Conservation (phyloP, 2,329 filamentous ascomycete species). For the Purpureocillium takamizusanense region DNA sequence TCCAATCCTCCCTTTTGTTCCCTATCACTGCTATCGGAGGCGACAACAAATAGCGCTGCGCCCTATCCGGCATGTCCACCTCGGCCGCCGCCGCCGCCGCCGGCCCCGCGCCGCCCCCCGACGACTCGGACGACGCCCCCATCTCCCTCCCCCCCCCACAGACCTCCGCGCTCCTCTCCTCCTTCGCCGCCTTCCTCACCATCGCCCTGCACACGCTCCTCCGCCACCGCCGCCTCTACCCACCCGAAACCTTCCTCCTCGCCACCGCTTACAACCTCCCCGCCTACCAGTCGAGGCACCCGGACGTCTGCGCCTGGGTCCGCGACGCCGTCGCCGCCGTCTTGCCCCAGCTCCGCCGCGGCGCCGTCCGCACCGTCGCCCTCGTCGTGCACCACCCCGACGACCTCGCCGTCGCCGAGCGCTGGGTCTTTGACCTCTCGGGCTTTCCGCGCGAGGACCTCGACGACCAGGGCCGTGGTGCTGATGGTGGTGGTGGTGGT, state of each 20-base stretch:
- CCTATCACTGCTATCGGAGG: too few relatives aligned
- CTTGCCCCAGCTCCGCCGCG: constrained; percentile 56
- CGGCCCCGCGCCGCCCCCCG: background rate
- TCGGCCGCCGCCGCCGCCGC: background rate
- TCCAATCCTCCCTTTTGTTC: too few relatives aligned
- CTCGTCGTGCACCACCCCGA: constrained; percentile 35
- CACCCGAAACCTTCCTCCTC: constrained; percentile 65
- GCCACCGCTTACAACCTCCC: constrained; percentile 75
- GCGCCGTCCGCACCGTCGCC: constrained; percentile 35
- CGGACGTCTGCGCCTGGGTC: constrained; percentile 78
- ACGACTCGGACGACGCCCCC: too few relatives aligned
- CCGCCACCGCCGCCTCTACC: constrained; percentile 75
- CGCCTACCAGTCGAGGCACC: constrained; percentile 78
- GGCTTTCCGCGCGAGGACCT: constrained; percentile 32
- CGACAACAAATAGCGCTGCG: too few relatives aligned
- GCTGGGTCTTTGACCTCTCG: constrained; percentile 52
- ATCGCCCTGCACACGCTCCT: constrained; percentile 80
- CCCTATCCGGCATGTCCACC: constrained; percentile 1
- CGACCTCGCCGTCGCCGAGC: constrained; percentile 39
- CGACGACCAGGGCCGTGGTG: background rate
- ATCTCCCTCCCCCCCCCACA: constrained; percentile 22
- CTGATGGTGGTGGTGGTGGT: too few relatives aligned
- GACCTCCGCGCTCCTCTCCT: constrained; percentile 44
- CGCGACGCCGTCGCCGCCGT: constrained; percentile 69
- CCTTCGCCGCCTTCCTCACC: constrained; percentile 73